Base-by-base conservation (phyloP, 1,284 basidiomycete species). In the Moesziomyces sp. region DNA sequence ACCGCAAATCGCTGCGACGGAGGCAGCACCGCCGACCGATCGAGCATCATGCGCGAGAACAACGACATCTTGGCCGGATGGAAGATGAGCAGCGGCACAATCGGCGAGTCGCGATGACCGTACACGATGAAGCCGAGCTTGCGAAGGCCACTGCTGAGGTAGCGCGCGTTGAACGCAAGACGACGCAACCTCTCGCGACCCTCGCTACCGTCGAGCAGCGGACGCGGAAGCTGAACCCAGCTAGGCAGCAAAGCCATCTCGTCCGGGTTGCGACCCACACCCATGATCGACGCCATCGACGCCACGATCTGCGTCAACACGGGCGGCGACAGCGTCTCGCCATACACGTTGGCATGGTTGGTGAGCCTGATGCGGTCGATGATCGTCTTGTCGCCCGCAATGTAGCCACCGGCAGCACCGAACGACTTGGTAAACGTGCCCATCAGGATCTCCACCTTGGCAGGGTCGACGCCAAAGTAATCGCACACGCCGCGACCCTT, bases 371-470 rank as follows among this genome's bases (percentile, higher is more conserved):
- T 88, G 16, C 90, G 88, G 79, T 94, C 91, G 78, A 97, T 91
- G 58, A 97, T 86, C 8, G 86, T 84, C 83, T 93, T 94, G 78
- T 86, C 89, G 7, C 93, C 96, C 4, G 94, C 89, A 76, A 99
- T 91, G 86, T 99, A 98, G 16, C 96, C 96, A 57, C 96, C 96
- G 0, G 95, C 92, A 2, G 96, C 95, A 63, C 96, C 97, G 82
- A 99, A 99, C 0, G 95, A 97, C 86, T 99, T 99, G 42, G 96
- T 99, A 84, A 99, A 97, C 0, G 96, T 99, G 59, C 96, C 96
- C 96, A 99, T 99, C 72, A 97, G 89, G 72, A 99, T 89, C 84
- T 99, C 96, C 66, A 98, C 88, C 38, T 88, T 88, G 11, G 88
- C 87, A 3, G 95, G 94, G 79, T 93, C 87, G 68, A 98, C 86